Evolutionary conservation across 202 grass and related monocot genomes (phyloP), one percentile per base, ranked within the genome.

Genomic region (Saccharum hybrid): DNA sequence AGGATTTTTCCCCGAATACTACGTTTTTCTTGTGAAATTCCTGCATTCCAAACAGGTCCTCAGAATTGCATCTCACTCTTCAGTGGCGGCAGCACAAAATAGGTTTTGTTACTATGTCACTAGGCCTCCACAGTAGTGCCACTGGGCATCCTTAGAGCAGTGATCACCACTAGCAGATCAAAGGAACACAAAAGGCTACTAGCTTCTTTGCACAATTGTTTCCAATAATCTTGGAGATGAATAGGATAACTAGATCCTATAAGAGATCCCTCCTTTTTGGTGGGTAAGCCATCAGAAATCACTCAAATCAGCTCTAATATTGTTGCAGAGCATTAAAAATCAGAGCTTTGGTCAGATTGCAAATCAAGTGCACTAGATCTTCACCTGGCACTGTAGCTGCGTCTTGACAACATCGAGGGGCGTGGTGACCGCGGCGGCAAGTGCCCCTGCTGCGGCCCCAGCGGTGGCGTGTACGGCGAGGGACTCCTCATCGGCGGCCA

Each of bases 371-470:
- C 3, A 69, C 21, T 84, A 86, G 81, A 85, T 75, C 68, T 81
- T 86, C 68, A 98, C 96, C 96, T 98, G 96, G 64, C 96, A 98
- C 85, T 98, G 96, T 56, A 98, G 76, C 81, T 94, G 96, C 31
- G 96, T 98, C 87, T 98, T 98, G 74, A 89, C 89, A 74, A 98
- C 96, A 42, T 98, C 96, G 10, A 98, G 83, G 1, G 96, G 96
- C 0, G 93, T 98, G 71, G 96, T 98, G 10, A 98, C 48, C 0
- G 81, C 92, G 0, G 96, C 96, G 0, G 96, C 96, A 2, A 98
- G 83, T 7, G 93, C 93, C 8, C 96, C 96, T 0, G 96, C 93
- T 7, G 91, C 91, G 3, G 96, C 96, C 40, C 96, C 96, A 10
- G 96, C 96, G 0, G 91, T 98, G 74, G 96, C 96, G 71, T 98